A percentile compares a stretch with the other conserved stretches of the same genome.
phyloP scores from a whole-genome alignment of 169 alveolate species.

The Cystoisospora suis region DNA sequence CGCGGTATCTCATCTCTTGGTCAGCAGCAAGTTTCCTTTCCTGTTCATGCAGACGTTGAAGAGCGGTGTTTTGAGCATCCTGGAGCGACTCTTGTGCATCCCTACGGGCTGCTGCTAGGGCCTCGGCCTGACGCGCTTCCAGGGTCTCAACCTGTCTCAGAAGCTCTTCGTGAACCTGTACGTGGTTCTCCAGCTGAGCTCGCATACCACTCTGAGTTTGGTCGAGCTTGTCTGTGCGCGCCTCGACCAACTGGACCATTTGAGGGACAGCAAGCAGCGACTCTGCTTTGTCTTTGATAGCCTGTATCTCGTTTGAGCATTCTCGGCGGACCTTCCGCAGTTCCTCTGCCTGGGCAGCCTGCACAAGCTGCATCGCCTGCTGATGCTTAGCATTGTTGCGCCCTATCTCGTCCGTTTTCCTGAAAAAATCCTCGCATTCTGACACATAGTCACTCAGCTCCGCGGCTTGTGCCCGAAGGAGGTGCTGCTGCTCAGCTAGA shows the following conservation, averaged over 20 bases:
- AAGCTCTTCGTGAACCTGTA: no score
- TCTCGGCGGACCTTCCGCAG: neutral
- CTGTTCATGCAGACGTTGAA: no score
- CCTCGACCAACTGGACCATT: neutral
- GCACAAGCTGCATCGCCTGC: neutral
- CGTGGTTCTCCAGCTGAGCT: no score
- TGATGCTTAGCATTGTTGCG: neutral
- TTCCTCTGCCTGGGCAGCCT: neutral
- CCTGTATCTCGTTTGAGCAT: neutral
- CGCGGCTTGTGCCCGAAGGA: neutral
- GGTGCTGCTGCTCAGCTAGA: slow-evolving; percentile 16
- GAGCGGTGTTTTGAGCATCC: no score
- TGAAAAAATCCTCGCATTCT: neutral
- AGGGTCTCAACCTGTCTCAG: no score
- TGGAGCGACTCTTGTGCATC: no score
- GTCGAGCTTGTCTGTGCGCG: neutral
- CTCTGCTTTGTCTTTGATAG: neutral
- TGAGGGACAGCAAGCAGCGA: neutral
- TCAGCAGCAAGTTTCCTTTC: no score
- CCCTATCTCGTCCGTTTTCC: neutral
- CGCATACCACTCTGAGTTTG: no score
- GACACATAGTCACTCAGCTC: neutral
- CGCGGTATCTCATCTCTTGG: no score
- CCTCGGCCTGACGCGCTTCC: no score
- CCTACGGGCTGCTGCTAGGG: no score